Conservation (phyloP, 352 stramenopile species). For the Blastocystis sp. region DNA sequence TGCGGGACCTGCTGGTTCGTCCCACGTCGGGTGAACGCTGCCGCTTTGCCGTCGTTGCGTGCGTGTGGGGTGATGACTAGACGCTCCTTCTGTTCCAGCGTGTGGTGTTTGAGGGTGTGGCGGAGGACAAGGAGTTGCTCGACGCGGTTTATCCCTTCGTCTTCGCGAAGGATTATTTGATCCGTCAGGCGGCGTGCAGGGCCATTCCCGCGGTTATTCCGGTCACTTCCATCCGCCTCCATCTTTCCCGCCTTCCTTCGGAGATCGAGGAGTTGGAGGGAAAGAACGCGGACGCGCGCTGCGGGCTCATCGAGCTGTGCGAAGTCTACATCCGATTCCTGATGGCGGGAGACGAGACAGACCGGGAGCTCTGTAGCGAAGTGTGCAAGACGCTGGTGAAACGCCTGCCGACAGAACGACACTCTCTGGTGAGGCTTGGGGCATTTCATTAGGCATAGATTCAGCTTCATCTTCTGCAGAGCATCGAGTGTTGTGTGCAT, state of each 20-base stretch:
- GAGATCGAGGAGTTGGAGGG: neutral
- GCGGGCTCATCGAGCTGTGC: neutral
- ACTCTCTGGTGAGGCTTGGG: neutral
- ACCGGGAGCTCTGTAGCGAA: neutral
- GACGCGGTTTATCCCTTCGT: neutral
- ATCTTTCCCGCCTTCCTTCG: neutral
- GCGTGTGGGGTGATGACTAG: neutral
- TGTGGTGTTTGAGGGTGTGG: neutral
- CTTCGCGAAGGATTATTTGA: neutral
- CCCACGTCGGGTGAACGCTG: neutral
- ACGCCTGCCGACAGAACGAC: neutral
- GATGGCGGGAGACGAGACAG: neutral
- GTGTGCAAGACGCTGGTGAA: neutral
- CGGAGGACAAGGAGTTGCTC: neutral
- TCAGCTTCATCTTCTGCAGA: neutral
- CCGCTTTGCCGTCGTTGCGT: conserved; percentile 3
- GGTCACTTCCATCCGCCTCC: neutral
- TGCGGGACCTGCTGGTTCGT: neutral
- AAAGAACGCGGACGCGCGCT: neutral
- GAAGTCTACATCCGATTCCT: neutral
- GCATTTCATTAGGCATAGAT: neutral
- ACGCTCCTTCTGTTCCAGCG: neutral
- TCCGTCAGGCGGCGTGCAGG: conserved; percentile 1
- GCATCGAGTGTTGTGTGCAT: neutral
- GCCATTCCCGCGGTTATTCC: conserved; percentile 17